phyloP scores from a whole-genome alignment of 176 grass and related monocot genomes.

The Alloteropsis semialata region DNA sequence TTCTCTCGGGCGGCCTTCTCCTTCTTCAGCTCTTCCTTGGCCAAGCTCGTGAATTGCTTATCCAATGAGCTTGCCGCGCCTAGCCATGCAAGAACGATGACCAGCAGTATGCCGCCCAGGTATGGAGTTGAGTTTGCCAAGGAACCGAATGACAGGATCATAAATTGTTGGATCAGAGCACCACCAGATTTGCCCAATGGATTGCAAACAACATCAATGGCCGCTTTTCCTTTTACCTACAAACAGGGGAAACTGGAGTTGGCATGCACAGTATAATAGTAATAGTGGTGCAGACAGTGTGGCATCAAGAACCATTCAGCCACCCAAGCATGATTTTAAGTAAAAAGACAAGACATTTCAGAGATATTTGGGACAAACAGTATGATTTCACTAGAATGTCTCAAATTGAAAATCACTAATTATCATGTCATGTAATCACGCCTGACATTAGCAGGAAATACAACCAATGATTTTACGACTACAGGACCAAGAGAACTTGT shows the following conservation, averaged over 20 bases:
- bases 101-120: conserved; percentile 69
- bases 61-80: conserved; percentile 63
- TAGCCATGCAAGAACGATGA: conserved; percentile 76
- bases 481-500: neutral
- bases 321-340: neutral
- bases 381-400: neutral
- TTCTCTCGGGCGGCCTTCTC: conserved; percentile 42
- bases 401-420: neutral
- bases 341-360: neutral
- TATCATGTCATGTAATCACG: neutral
- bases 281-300: conserved; percentile 3
- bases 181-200: conserved; percentile 90
- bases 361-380: neutral
- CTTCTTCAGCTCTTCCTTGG: conserved; percentile 54
- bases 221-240: conserved; percentile 91
- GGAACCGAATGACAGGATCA: conserved; percentile 84
- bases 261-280: neutral
- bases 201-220: conserved; percentile 91
- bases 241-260: conserved; percentile 21
- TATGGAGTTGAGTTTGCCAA: conserved; percentile 89
- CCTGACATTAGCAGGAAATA: conserved; percentile 4
- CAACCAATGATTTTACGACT: neutral
- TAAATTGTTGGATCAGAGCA: conserved; percentile 78
- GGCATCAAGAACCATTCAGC: conserved; percentile 2
- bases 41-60: conserved; percentile 78